Evolutionary conservation across 1,284 basidiomycete species (phyloP), one percentile per base, ranked within the genome.

Genomic region (Malassezia slooffiae): DNA sequence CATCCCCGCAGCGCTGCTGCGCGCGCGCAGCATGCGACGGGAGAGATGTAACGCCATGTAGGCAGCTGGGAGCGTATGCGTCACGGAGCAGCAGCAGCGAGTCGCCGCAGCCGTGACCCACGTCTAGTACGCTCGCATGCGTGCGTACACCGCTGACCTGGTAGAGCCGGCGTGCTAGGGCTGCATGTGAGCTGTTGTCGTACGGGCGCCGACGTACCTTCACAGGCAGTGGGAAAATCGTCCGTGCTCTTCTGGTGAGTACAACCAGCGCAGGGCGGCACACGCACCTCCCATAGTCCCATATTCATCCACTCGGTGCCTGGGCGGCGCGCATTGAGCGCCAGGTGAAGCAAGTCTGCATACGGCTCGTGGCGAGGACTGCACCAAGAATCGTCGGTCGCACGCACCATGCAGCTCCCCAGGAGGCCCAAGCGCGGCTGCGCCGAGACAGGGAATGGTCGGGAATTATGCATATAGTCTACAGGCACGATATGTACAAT

Each of bases 41-140:
- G 10, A 61, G 21, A 15, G 52, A 59, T 8, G 66, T 69, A 15
- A 66, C 60, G 15, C 63, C 66, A 32, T 67, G 60, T 21, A 69
- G 37, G 11, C 46, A 37, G 7, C 12, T 19, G 3, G 64, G 62
- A 9, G 27, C 19, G 17, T 26, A 52, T 23, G 41, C 31, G 10
- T 39, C 27, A 11, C 40, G 24, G 29, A 67, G 46, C 12, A 62
- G 40, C 13, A 65, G 55, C 10, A 62, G 49, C 17, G 64, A 67
- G 23, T 69, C 60, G 26, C 66, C 66, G 16, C 49, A 52, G 1
- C 63, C 66, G 34, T 60, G 58, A 11, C 66, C 66, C 2, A 69
- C 59, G 37, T 69, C 66, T 27, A 67, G 42, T 17, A 69, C 43
- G 1, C 42, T 51, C 21, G 49, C 41, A 3, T 43, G 47, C 6